Base-by-base conservation (phyloP, 306 rosid genomes). In the Styphnolobium japonicum region DNA sequence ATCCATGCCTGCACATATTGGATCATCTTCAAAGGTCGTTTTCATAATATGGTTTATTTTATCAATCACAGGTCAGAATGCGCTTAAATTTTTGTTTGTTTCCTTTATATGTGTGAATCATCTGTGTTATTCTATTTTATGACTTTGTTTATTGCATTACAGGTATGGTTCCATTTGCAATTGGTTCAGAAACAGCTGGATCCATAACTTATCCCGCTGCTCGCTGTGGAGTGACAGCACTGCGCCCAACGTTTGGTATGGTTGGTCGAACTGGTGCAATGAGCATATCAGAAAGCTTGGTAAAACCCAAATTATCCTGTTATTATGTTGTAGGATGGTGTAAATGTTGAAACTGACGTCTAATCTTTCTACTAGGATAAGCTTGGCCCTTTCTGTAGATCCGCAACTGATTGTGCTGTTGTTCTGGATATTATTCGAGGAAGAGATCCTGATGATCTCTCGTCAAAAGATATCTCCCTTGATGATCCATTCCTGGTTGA, bases 261-360 rank as follows among this genome's bases (percentile, higher is more conserved):
- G 88, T 92, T 42, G 98, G 94, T 56, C 90, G 96, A 65, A 94
- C 85, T 2, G 97, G 96, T 73, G 94, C 90, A 21, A 92, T 92
- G 94, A 87, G 96, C 88, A 85, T 94, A 70, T 90, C 97, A 10
- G 96, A 94, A 77, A 94, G 96, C 88, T 73, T 87, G 92, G 97
- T 93, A 88, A 19, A 46, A 45, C 46, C 23, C 16, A 25, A 73
- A 25, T 31, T 65, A 37, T 49, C 51, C 2, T 27, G 25, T 68
- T 71, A 78, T 46, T 56, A 25, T 60, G 15, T 43, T 61, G 46
- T 64, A 43, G 34, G 82, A 42, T 71, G 57, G 29, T n/a, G 23
- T 63, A n/a, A 42, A 23, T 65, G 51, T 37, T 73, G 27, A 27
- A 58, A 76, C 57, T 82, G 49, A 84, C 77, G 22, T 72, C 74